Conservation (phyloP, 768 basidiomycete genomes). For the Lactarius hengduanensis region DNA sequence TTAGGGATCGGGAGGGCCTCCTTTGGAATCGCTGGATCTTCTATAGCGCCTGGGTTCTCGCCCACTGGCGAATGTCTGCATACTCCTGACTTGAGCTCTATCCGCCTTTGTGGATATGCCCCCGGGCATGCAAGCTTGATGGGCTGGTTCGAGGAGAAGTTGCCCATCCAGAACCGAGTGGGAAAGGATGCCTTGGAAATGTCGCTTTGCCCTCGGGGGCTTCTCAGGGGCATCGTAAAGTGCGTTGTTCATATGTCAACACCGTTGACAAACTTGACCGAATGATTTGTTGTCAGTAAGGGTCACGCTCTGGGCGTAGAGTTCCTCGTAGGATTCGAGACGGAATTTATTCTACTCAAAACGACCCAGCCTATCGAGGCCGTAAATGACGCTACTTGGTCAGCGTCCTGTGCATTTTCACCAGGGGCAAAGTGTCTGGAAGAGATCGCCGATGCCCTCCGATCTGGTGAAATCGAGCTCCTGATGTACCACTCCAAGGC, state of each 20-base stretch:
- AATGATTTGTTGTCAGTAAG: constrained; percentile 31
- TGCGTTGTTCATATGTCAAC: constrained; percentile 35
- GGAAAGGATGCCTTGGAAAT: constrained; percentile 42
- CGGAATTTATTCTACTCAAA: constrained; percentile 65
- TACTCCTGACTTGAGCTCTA: constrained; percentile 52
- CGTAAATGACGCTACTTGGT: constrained; percentile 51
- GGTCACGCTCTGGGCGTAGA: constrained; percentile 40
- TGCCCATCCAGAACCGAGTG: constrained; percentile 37
- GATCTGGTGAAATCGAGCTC: constrained; percentile 52
- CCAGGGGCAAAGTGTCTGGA: constrained; percentile 51
- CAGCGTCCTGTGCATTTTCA: constrained; percentile 37
- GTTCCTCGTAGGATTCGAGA: constrained; percentile 68
- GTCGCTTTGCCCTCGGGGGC: constrained; percentile 58
- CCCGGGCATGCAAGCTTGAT: constrained; percentile 59
- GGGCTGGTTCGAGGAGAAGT: constrained; percentile 68
- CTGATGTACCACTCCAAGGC: constrained; percentile 70
- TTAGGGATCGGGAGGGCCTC: constrained; percentile 45
- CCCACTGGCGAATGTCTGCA: constrained; percentile 59
- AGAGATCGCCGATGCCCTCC: constrained; percentile 56
- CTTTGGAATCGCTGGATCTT: constrained; percentile 53
- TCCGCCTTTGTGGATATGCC: constrained; percentile 55
- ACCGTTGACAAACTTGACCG: not conserved
- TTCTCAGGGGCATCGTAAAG: constrained; percentile 51
- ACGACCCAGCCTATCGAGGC: constrained; percentile 46
- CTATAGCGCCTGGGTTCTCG: constrained; percentile 48